A percentile compares a stretch with the other conserved stretches of the same genome.
phyloP scores from a whole-genome alignment of 768 basidiomycete genomes.

The Phaeolepiota aurea region DNA sequence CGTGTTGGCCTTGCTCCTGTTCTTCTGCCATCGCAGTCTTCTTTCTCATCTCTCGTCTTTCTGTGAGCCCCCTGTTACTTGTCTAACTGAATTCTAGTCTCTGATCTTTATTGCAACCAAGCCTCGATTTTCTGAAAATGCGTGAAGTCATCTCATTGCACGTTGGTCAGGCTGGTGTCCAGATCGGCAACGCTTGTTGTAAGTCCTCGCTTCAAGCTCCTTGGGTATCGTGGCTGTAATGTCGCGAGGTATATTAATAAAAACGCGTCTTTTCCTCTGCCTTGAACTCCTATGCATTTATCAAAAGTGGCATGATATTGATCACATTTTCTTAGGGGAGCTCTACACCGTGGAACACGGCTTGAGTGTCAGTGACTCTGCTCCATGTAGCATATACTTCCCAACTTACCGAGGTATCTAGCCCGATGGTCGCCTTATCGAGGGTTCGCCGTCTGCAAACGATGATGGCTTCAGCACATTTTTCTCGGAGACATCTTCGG shows the following conservation, averaged over 20 bases:
- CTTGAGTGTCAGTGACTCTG: slow-evolving; percentile 65
- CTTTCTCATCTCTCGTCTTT: slow-evolving; percentile 14
- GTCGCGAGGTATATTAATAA: slow-evolving; percentile 11
- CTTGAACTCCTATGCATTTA: slow-evolving; percentile 8
- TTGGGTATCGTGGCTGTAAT: slow-evolving; percentile 4
- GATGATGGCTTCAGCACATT: slow-evolving; percentile 98
- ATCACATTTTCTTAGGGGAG: slow-evolving; percentile 66
- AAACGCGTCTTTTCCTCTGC: slow-evolving; percentile 25
- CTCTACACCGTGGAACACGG: slow-evolving; percentile 99
- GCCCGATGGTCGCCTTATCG: slow-evolving; percentile 91
- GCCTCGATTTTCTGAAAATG: slow-evolving; percentile 37
- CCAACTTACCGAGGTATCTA: slow-evolving; percentile 27
- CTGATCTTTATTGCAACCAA: slow-evolving; percentile 15
- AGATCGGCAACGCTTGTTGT: slow-evolving; percentile 99
- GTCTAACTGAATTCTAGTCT: slow-evolving; percentile 8
- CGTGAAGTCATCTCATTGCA: slow-evolving; percentile 98
- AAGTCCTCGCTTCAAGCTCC: slow-evolving; percentile 31
- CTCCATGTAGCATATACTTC: not conserved
- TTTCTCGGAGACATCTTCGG: slow-evolving; percentile 95
- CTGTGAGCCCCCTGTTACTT: slow-evolving; percentile 22
- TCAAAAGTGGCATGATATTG: slow-evolving; percentile 26
- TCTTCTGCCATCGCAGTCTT: slow-evolving; percentile 36
- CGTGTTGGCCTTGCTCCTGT: slow-evolving; percentile 29
- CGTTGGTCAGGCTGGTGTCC: slow-evolving; percentile 97
- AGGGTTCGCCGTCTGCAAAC: slow-evolving; percentile 63